Base-by-base conservation (phyloP, 768 basidiomycete genomes). In the Xerocomellus dryophilus region DNA sequence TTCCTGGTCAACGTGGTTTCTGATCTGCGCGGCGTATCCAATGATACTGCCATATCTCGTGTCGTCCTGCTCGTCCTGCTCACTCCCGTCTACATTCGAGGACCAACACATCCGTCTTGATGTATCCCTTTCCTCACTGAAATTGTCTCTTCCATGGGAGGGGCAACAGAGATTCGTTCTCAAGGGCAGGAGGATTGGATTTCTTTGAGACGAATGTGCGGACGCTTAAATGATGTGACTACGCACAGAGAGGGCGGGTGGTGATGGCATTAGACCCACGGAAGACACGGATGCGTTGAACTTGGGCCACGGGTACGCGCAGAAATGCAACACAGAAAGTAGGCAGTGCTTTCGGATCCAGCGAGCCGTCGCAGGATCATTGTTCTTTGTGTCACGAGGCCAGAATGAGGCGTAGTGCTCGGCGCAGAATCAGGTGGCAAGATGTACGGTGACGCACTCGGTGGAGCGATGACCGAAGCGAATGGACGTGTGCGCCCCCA, bases 151-250 rank as follows among this genome's bases (percentile, higher is more conserved):
- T 68, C 75, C 62, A 36, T 62, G 77, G 78, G 78, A 73, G 62
- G 66, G 70, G 61, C 70, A 79, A 78, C 64, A 82, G 80, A 81
- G 81, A 78, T 76, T 80, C 66, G 78, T 75, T 78, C 81, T 82
- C 80, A 76, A 75, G 72, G 69, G 66, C 73, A 68, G 65, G 52
- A 56, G 54, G 54, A 59, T 60, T 54, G 61, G 65, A 53, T 67
- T 67, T 58, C 61, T 69, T 60, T 31, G 57, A 54, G 59, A 59
- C 42, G 50, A 35, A 25, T 32, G 62, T 50, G 54, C 18, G 49
- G 63, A 31, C 14, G 3, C 47, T 43, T 43, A 29, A 20, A 47
- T 38, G n/a, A 38, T 42, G 11, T 18, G 63, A 66, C 43, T n/a
- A 64, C 50, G 57, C 46, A 72, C 69, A 49, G 57, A 66, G 59